Evolutionary conservation across 1,284 basidiomycete genomes (phyloP), one percentile per base, ranked within the genome.

Genomic region (Rhodotorula sp.): DNA sequence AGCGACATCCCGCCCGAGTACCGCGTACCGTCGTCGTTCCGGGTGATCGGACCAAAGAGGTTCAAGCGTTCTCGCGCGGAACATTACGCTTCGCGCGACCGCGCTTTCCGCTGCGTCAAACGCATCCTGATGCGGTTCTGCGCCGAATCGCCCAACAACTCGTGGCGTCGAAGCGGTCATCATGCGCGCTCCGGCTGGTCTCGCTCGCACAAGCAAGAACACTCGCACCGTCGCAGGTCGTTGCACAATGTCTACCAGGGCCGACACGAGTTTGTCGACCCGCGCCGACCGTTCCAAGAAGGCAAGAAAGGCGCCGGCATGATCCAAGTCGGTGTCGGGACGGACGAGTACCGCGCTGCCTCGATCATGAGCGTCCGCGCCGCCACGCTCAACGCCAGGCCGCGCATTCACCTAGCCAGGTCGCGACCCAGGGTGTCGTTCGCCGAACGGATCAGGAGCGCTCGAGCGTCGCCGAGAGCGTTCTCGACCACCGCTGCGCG

Each of bases 271-370:
- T 56, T 56, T 26, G 29, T n/a, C 14, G 54, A 56, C 26, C 54
- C 12, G 14, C n/a, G 26, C 14, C 54, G 54, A 18, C 54, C 54
- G 2, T 56, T 56, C 54, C n/a, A 29, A 16, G n/a, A 56, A 16
- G 54, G 54, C 26, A 56, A 56, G 54, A 26, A 29, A 16, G 54
- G 54, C 54, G 54, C 54, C 54, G 26, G 26, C 26, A 56, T 31
- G 54, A 56, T 56, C 16, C 54, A 56, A 21, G 54, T 29, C 54
- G 54, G 54, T 26, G 54, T 56, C 54, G 54, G 54, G 26, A 56
- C 54, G 54, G 54, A 56, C 54, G 54, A 56, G 26, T 56, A 56
- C 18, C 54, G 54, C 54, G n/a, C n/a, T 16, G 54, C 54, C n/a
- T 6, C 23, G 15, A 56, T 56, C n/a, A 56, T 56, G 54, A 56